Conservation (phyloP, 2,329 filamentous ascomycete genomes). For the Pseudocercospora fijiensis region DNA sequence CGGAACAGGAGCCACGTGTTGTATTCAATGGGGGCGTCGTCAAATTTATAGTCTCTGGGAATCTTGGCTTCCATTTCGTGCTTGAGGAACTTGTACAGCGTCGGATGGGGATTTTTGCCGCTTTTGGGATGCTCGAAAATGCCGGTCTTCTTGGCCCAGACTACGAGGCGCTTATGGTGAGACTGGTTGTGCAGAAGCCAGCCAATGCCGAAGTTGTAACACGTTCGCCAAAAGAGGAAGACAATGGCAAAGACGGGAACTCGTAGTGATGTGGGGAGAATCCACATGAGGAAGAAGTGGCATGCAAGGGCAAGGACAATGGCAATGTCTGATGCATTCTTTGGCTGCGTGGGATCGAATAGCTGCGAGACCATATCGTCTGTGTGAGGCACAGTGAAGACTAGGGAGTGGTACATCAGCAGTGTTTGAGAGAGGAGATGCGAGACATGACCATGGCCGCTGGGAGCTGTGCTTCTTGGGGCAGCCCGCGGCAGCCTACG, state of each 20-base stretch:
- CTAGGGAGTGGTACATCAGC: slow-evolving; percentile 51
- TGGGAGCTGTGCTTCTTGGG: slow-evolving; percentile 1
- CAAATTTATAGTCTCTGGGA: slow-evolving; percentile 87
- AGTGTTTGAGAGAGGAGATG: slow-evolving; percentile 10
- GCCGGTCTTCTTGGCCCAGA: slow-evolving; percentile 80
- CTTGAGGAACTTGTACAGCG: slow-evolving; percentile 80
- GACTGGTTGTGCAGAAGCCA: slow-evolving; percentile 87
- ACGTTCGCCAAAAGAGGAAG: slow-evolving; percentile 88
- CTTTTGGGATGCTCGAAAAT: slow-evolving; percentile 81
- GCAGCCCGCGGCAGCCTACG: slow-evolving; percentile 17
- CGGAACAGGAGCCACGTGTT: slow-evolving; percentile 98
- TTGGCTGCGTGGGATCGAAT: slow-evolving; percentile 88
- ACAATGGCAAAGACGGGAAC: slow-evolving; percentile 75
- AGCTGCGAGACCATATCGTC: slow-evolving; percentile 99
- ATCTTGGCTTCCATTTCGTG: slow-evolving; percentile 93
- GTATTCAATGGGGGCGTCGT: slow-evolving; percentile 92
- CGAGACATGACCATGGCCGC: background rate
- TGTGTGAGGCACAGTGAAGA: slow-evolving; percentile 92
- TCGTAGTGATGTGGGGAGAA: slow-evolving; percentile 67
- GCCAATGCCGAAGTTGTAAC: slow-evolving; percentile 93
- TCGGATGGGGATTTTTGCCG: slow-evolving; percentile 79
- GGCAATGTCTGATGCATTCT: slow-evolving; percentile 82
- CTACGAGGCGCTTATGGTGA: slow-evolving; percentile 77
- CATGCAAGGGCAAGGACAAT: slow-evolving; percentile 75
- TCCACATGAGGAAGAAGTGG: slow-evolving; percentile 72